phyloP scores from a whole-genome alignment of 176 grass and related monocot species.

The Carex kokanica region DNA sequence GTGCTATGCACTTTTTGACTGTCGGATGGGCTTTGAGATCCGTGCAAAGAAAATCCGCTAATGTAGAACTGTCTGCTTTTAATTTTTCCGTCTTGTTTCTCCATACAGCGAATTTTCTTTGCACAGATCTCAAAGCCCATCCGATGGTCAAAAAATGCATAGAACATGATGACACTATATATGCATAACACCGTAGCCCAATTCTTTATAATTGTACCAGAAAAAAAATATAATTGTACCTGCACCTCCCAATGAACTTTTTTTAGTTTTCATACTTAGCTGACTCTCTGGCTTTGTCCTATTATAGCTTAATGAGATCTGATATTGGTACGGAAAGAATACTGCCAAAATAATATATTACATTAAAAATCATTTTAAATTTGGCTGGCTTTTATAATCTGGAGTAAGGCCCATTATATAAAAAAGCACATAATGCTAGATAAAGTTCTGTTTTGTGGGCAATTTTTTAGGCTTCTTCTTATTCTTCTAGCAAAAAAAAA shows the following conservation, averaged over 20 bases:
- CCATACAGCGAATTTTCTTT: too few species aligned
- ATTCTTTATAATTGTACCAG: too few species aligned
- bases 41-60: too few species aligned
- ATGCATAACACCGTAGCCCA: too few species aligned
- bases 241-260: background rate
- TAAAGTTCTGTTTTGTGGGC: background rate
- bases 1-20: too few species aligned
- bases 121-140: too few species aligned
- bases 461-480: background rate
- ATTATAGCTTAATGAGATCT: background rate
- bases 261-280: background rate
- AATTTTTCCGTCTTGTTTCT: too few species aligned
- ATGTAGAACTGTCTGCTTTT: too few species aligned
- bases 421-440: background rate
- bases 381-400: background rate
- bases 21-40: too few species aligned
- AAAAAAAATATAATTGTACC: background rate
- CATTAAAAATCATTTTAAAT: background rate
- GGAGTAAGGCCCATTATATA: background rate
- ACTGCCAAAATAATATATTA: conserved; percentile 20
- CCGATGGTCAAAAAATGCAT: too few species aligned
- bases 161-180: too few species aligned
- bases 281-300: background rate
- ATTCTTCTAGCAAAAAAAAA: background rate
- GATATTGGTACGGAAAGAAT: background rate